These are phyloP conservation scores for Dipodascus geniculatus DNA, from an alignment of 805 yeast genomes.

Conservation along the genomic window DNA sequence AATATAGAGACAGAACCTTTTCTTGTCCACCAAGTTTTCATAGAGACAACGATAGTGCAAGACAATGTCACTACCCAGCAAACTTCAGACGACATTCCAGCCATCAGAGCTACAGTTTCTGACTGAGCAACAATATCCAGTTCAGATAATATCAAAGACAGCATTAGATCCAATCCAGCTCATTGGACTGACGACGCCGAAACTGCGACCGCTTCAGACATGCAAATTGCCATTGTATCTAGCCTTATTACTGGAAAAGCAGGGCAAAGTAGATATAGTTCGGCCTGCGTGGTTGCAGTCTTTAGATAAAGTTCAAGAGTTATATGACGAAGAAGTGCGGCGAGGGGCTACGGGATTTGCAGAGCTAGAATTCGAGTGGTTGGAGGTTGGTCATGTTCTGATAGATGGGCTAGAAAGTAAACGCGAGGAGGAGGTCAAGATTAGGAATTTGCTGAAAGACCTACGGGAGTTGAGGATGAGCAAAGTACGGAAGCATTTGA, in stretches of 20 bases:
- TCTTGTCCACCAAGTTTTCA: neutral
- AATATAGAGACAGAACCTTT: no score
- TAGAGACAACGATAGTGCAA: no score
- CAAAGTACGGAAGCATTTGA: constrained; percentile 48
- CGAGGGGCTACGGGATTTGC: constrained; percentile 15
- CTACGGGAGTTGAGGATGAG: constrained; percentile 70
- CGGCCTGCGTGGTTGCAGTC: constrained; percentile 73
- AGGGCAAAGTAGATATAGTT: constrained; percentile 73
- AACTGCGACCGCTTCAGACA: constrained; percentile 54
- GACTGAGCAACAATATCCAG: constrained; percentile 67
- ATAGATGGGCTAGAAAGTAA: constrained; percentile 27
- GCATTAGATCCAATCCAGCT: constrained; percentile 51
- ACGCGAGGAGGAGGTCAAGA: constrained; percentile 7
- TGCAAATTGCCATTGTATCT: constrained; percentile 75
- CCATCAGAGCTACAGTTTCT: constrained; percentile 68
- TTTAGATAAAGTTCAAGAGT: constrained; percentile 37
- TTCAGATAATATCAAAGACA: constrained; percentile 71
- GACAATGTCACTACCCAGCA: constrained; percentile 59
- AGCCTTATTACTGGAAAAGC: constrained; percentile 72
- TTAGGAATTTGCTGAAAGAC: constrained; percentile 60
- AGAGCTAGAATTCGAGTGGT: constrained; percentile 75
- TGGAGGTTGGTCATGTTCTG: constrained; percentile 63
- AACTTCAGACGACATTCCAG: constrained; percentile 43
- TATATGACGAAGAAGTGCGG: constrained; percentile 55
- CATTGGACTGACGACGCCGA: constrained; percentile 41